A percentile compares a stretch with the other conserved stretches of the same genome.
These are phyloP conservation scores for Inonotus hispidus DNA, from an alignment of 1,284 basidiomycete species.

Conservation along the genomic window DNA sequence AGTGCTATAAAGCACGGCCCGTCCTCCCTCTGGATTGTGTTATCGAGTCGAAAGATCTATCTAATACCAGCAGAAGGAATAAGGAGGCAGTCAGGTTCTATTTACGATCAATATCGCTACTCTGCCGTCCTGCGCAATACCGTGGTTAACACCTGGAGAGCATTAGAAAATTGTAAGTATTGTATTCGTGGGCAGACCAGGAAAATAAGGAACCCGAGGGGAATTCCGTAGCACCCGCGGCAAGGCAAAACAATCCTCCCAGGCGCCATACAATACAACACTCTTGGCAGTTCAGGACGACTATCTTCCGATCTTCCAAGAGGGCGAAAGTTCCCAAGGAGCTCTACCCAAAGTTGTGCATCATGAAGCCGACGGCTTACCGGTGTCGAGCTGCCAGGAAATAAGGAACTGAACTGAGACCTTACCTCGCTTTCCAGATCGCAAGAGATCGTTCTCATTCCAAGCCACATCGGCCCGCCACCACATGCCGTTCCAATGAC, in stretches of 20 bases:
- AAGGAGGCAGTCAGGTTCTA: slow-evolving; percentile 29
- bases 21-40: no score
- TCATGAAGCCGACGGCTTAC: not conserved
- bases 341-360: not conserved
- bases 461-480: slow-evolving; percentile 74
- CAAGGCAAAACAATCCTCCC: not conserved
- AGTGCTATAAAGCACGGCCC: no score
- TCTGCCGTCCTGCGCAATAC: slow-evolving; percentile 69
- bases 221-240: not conserved
- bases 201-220: not conserved
- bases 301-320: not conserved
- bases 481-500: slow-evolving; percentile 53
- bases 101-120: slow-evolving; percentile 70
- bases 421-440: slow-evolving; percentile 58
- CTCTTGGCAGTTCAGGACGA: not conserved
- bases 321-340: not conserved
- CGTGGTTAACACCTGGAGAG: slow-evolving; percentile 65
- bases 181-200: not conserved
- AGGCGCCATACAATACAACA: no score
- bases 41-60: no score
- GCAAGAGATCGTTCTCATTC: slow-evolving; percentile 53
- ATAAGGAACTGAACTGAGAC: not conserved
- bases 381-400: not conserved
- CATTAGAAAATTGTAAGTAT: slow-evolving; percentile 1
- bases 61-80: not conserved